Base-by-base conservation (phyloP, 305 asterid genomes). In the Fraxinus angustifolia region DNA sequence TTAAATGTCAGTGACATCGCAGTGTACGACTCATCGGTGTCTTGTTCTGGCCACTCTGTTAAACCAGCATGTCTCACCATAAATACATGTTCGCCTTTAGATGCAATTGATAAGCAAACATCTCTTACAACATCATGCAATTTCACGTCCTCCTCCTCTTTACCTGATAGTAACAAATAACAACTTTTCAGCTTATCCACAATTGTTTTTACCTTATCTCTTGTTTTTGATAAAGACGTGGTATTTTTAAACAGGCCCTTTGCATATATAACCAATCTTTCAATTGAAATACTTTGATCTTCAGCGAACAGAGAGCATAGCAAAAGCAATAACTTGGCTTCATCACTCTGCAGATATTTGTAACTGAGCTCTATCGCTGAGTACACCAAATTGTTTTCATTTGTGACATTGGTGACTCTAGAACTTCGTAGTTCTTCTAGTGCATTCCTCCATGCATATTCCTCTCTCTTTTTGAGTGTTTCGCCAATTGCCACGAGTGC, bases 241-340 rank as follows among this genome's bases (percentile, higher is more conserved):
- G 67, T 60, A 6, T 42, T 16, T 62, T 56, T 42, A 50, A 82
- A 78, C 75, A 78, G 45, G 70, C 79, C 85, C 21, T 40, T 23
- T 3, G 45, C 79, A 30, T 48, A 78, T 40, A 50, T 35, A 48
- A 73, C 68, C 82, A 78, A 53, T 8, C 6, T 3, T 78, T 82
- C 85, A 72, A 82, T 38, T 10, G 78, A 72, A 17, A 82, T 82
- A 10, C 56, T 16, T 5, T 36, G 6, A 78, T 56, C 79, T 56
- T 78, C 82, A 1, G 40, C 26, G 6, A 82, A 42, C 53, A 42
- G 53, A 42, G 53, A 42, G 53, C 53, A 42, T 42, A 42, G n/a
- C 53, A 42, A 42, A 78, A 82, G 40, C 28, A 77, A 2, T 7
- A 33, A 48, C 40, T 45, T 68, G 6, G 31, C 74, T 5, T 67